Conservation (phyloP, 148 eudicot genomes). For the Rhododendron molle region DNA sequence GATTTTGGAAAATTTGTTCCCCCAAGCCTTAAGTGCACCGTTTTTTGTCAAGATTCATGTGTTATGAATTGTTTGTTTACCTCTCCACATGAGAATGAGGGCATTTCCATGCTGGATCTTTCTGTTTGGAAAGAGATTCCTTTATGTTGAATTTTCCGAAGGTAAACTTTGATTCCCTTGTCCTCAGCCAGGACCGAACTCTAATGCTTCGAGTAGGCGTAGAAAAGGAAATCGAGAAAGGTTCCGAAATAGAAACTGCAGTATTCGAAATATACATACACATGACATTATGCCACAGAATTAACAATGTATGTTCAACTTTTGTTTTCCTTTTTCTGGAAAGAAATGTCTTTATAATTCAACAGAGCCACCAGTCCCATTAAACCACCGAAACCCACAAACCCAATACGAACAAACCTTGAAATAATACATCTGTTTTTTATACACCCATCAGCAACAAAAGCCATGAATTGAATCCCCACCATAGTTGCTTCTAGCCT, state of each 20-base stretch:
- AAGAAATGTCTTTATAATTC: neutral
- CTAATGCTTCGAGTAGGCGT: neutral
- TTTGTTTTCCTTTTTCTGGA: neutral
- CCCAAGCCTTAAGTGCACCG: too few species aligned
- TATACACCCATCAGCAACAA: conserved; percentile 3
- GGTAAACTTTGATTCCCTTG: neutral
- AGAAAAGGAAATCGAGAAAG: neutral
- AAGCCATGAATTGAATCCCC: neutral
- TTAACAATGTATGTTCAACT: neutral
- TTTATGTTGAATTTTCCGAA: neutral
- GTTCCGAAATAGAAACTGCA: neutral
- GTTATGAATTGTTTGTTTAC: too few species aligned
- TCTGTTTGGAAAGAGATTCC: neutral
- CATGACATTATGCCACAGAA: neutral
- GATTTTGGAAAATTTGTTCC: too few species aligned
- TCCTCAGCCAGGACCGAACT: neutral
- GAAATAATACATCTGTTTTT: conserved; percentile 8
- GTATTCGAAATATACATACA: neutral
- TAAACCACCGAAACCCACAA: neutral
- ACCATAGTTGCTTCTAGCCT: neutral
- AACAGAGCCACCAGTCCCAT: neutral
- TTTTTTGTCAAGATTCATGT: too few species aligned
- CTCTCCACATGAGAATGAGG: too few species aligned
- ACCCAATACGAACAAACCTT: conserved; percentile 1
- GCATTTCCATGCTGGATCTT: neutral